Conservation (phyloP, 2,329 filamentous ascomycete genomes). For the Cordyceps pruinosa region DNA sequence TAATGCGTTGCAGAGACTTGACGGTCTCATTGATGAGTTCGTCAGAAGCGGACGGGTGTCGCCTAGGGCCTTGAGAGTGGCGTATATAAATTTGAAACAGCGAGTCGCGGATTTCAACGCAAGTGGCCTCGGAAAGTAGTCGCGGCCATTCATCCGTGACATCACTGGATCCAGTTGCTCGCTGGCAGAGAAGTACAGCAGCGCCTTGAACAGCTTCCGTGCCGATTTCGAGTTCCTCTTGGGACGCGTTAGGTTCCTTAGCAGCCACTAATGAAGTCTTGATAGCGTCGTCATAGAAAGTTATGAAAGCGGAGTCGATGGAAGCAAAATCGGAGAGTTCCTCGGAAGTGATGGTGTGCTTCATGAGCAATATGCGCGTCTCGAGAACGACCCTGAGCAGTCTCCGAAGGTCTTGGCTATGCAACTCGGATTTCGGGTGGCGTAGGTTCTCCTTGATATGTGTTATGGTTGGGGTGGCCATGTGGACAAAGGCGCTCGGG, state of each 20-base stretch:
- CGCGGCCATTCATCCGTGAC: conserved; percentile 16
- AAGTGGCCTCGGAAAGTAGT: conserved; percentile 29
- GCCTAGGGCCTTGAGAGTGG: conserved; percentile 15
- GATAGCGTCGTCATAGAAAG: conserved; percentile 39
- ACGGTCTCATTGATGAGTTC: conserved; percentile 36
- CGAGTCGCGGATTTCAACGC: conserved; percentile 31
- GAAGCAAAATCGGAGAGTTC: conserved; percentile 32
- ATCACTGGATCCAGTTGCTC: conserved; percentile 19
- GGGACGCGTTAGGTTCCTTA: conserved; percentile 21
- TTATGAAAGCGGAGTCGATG: conserved; percentile 31
- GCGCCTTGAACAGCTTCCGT: conserved; percentile 40
- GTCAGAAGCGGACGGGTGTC: conserved; percentile 22
- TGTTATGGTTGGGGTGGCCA: conserved; percentile 39
- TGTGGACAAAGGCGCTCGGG: conserved; percentile 40
- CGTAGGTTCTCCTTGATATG: conserved; percentile 45
- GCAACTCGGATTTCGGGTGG: conserved; percentile 42
- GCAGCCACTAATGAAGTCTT: conserved; percentile 28
- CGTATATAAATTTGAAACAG: conserved; percentile 26
- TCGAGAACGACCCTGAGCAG: conserved; percentile 46
- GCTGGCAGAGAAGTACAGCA: conserved; percentile 38
- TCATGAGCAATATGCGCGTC: conserved; percentile 34
- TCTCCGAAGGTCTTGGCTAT: conserved; percentile 45
- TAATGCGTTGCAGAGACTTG: conserved; percentile 33
- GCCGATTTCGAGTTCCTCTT: conserved; percentile 35
- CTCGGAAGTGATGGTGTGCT: conserved; percentile 25